Conservation (phyloP, 352 stramenopile species). For the Phytophthora europaea region DNA sequence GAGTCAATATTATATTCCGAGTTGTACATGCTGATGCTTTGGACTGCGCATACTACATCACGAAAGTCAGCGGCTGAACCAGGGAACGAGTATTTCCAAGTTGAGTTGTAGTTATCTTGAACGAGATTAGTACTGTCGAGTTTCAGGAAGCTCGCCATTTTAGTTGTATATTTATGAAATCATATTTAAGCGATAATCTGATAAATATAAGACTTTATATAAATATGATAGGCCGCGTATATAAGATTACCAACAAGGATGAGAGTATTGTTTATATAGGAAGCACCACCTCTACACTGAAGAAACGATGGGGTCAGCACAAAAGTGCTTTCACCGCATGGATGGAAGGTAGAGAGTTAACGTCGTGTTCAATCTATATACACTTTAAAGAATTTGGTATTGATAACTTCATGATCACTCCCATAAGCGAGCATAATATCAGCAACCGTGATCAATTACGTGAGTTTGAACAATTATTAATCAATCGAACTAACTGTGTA, state of each 20-base stretch:
- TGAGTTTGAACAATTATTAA: neutral
- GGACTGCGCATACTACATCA: too few relatives aligned
- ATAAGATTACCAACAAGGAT: neutral
- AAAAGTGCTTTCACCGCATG: neutral
- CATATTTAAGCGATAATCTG: too few relatives aligned
- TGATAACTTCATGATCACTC: neutral
- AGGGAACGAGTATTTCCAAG: too few relatives aligned
- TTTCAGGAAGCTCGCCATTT: too few relatives aligned
- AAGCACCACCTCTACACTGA: neutral
- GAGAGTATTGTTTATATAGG: neutral
- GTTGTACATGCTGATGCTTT: too few relatives aligned
- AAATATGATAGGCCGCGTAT: neutral
- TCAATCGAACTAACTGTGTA: neutral
- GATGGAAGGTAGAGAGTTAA: neutral
- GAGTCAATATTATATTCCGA: too few relatives aligned
- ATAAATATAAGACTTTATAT: too few relatives aligned
- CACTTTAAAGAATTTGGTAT: neutral
- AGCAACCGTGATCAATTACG: neutral
- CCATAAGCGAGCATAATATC: neutral
- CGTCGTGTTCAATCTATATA: neutral
- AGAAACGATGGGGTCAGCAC: neutral
- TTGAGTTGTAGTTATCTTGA: too few relatives aligned
- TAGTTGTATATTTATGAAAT: too few relatives aligned
- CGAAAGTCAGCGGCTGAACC: too few relatives aligned
- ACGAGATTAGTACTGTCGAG: too few relatives aligned